These are phyloP conservation scores for Phytophthora constricta DNA, from an alignment of 352 stramenopile genomes.

Conservation along the genomic window DNA sequence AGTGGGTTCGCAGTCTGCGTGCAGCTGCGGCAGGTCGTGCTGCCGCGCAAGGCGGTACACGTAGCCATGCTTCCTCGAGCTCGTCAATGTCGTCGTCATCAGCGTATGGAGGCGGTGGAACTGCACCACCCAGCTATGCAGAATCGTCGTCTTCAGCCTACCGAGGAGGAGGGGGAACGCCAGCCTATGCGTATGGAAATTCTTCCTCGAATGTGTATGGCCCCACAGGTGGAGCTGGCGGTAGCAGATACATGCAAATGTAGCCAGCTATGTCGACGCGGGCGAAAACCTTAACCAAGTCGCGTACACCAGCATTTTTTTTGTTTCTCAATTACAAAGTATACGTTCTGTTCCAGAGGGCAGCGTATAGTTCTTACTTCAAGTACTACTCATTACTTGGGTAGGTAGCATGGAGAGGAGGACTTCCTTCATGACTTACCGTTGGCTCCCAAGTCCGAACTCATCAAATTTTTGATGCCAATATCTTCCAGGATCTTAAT, in stretches of 20 bases:
- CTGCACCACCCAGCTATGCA: conserved; percentile 24
- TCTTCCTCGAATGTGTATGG: conserved; percentile 35
- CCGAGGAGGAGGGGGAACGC: conserved; percentile 16
- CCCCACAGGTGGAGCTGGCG: conserved; percentile 34
- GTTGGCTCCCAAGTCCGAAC: too few species aligned
- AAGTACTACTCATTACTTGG: too few species aligned
- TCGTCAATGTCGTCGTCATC: conserved; percentile 34
- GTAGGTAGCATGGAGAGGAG: too few species aligned
- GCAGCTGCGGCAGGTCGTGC: conserved; percentile 47
- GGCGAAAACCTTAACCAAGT: neutral
- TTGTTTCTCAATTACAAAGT: conserved; percentile 4
- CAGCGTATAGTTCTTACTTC: neutral
- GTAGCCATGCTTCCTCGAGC: conserved; percentile 31
- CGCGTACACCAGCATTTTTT: conserved; percentile 17
- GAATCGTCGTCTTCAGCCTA: conserved; percentile 28
- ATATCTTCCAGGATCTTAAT: conserved; percentile 45
- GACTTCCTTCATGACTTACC: too few species aligned
- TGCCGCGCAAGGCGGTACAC: conserved; percentile 22
- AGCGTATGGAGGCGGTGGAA: conserved; percentile 21
- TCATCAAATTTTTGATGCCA: conserved; percentile 20
- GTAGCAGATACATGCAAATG: conserved; percentile 55
- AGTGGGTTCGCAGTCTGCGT: conserved; percentile 83
- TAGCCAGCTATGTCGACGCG: conserved; percentile 37
- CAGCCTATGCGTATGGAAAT: conserved; percentile 27
- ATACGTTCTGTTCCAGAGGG: neutral